A percentile compares a stretch with the other conserved stretches of the same genome.
phyloP scores from a whole-genome alignment of 176 grass and related monocot species.

The Aegilops sharonensis region DNA sequence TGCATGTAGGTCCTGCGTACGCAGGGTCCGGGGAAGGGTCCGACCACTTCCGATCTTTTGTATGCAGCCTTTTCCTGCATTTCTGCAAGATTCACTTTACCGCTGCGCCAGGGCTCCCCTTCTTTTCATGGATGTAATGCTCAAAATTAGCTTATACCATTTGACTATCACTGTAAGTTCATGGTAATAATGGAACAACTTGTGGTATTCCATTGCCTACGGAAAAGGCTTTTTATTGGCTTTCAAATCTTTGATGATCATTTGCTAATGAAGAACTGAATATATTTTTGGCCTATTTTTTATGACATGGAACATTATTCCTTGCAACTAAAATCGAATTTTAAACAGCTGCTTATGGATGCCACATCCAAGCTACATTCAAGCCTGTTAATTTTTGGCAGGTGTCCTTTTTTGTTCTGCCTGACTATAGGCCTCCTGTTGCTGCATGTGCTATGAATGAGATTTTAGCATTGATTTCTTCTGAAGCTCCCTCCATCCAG shows the following conservation, averaged over 20 bases:
- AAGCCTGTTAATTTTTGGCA: conserved; percentile 41
- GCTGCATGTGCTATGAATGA: conserved; percentile 80
- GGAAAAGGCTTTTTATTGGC: not conserved
- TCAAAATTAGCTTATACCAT: conserved; percentile 8
- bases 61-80: too few species aligned
- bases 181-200: not conserved
- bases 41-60: too few species aligned
- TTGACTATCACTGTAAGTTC: not conserved
- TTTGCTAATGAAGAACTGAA: not conserved
- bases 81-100: too few species aligned
- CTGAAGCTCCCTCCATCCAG: conserved; percentile 29
- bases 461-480: conserved; percentile 61
- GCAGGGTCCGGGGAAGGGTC: too few species aligned
- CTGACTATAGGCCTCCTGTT: conserved; percentile 74
- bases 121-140: not conserved
- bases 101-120: not conserved
- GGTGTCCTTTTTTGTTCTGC: conserved; percentile 75
- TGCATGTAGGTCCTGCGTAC: too few species aligned
- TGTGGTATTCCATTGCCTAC: not conserved
- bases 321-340: not conserved
- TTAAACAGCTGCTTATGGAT: not conserved
- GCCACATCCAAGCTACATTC: conserved; percentile 3
- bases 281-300: not conserved
- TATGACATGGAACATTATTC: not conserved
- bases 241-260: not conserved